Base-by-base conservation (phyloP, 1,284 basidiomycete genomes). In the Cutaneotrichosporon arboriforme region DNA sequence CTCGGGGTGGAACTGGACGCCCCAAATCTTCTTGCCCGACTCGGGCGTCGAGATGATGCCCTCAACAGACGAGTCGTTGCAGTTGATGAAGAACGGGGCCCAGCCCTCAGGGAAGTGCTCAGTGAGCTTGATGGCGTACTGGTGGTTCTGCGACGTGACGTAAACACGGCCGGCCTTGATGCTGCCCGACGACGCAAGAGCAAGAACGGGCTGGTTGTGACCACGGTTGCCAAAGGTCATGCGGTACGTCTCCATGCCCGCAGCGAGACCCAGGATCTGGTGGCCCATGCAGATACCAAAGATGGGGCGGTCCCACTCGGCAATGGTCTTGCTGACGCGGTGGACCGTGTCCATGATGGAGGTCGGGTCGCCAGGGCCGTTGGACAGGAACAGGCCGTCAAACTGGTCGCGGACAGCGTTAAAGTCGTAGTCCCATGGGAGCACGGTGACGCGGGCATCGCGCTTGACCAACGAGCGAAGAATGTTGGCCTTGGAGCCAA, bases 231-330 rank as follows among this genome's bases (percentile, higher is more conserved):
- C 93, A 69, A 97, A 97, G 41, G 78, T 78, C 80, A 81, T 81
- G 49, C 80, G 72, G 70, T 97, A 97, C 8, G 93, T 90, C 67
- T 97, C 91, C 57, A 97, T 77, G 40, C 96, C 96, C 18, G 92
- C 93, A 15, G 94, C 94, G 78, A 98, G 87, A 46, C 96, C 94
- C 64, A 98, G 89, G 64, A 98, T 83, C 75, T 96, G 92, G 73
- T 96, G 90, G 44, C 92, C 96, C 96, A 98, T 98, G 78, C 94
- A 98, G 69, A 98, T 96, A 55, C 94, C 96, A 67, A 98, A 98
- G 49, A 98, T 82, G 20, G 94, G 94, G 69, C 85, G 88, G 74
- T 86, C 77, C 91, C 93, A 97, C 73, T 94, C 87, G 46, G 82
- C 68, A 51, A 97, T 78, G 15, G 89, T 91, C 65, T 81, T 81